phyloP scores from a whole-genome alignment of 306 rosid species.

The Sicyos edulis region DNA sequence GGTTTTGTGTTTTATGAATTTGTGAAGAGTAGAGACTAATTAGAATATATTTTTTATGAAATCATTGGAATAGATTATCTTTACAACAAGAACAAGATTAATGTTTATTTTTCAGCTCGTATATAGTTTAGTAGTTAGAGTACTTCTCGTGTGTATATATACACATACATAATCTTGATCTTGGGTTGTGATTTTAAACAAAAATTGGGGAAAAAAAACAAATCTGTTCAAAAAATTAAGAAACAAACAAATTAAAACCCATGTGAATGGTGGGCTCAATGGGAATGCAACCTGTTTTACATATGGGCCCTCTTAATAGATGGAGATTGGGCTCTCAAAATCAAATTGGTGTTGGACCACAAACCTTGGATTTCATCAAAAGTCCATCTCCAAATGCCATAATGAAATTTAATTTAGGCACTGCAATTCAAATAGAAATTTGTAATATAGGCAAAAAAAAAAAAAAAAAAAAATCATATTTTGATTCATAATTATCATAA shows the following conservation, averaged over 20 bases:
- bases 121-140: too few relatives aligned
- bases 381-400: background rate
- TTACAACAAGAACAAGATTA: too few relatives aligned
- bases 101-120: too few relatives aligned
- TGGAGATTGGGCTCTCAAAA: slow-evolving; percentile 10
- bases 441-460: too few relatives aligned
- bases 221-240: background rate
- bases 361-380: background rate
- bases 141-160: background rate
- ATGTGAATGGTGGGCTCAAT: slow-evolving; percentile 12
- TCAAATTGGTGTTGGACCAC: background rate
- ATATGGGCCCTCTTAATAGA: background rate
- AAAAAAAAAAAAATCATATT: too few relatives aligned
- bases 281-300: background rate
- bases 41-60: too few relatives aligned
- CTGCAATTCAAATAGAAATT: too few relatives aligned
- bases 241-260: background rate
- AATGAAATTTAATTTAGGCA: too few relatives aligned
- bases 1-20: too few relatives aligned
- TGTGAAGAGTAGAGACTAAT: too few relatives aligned
- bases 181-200: background rate
- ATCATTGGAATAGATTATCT: too few relatives aligned
- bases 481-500: too few relatives aligned
- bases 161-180: background rate
- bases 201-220: background rate